Base-by-base conservation (phyloP, 2,329 filamentous ascomycete species). In the Tolypocladium ophioglossoides region DNA sequence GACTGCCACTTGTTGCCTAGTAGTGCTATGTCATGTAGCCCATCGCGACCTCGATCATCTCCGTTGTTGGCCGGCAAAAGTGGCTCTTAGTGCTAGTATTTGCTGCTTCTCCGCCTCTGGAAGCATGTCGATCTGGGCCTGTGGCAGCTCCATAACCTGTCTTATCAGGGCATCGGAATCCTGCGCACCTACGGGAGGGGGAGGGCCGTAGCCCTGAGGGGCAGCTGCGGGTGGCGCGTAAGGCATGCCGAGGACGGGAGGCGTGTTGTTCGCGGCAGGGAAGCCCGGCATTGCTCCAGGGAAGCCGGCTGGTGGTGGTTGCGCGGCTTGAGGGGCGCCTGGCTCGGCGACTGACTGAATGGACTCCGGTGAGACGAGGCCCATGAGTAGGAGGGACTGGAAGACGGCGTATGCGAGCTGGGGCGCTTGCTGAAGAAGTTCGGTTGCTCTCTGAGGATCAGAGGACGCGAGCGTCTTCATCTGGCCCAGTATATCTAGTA, bases 361-460 rank as follows among this genome's bases (percentile, higher is more conserved):
- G 3, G 91, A 85, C 62, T 85, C 85, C 16, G 89, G 87, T 55
- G 94, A 92, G 54, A 97, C 90, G 11, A 97, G 83, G 48, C 91
- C 90, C 82, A 97, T 94, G 39, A 96, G 82, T 2, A 97, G 82
- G 11, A 97, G 80, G 27, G 91, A 88, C 72, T 97, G 92, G 73
- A 97, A 97, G 60, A 97, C 87, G 55, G 94, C 94, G 64, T 95
- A 97, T 5, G 89, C 84, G 47, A 99, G 83, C 72, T 99, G 94
- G 0, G 94, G 94, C 1, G 91, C 91, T 73, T 92, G 87, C 58
- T 86, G 80, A 44, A 99, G 82, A 41, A 97, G 83, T 65, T 95
- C 89, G 0, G 86, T 91, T 4, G 91, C 91, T 66, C 90, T 87
- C 22, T 80, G 78, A 2, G 92, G 91, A 62, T 97, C 91, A 27